Conservation (phyloP, 352 stramenopile species). For the Globisporangium echinulatum region DNA sequence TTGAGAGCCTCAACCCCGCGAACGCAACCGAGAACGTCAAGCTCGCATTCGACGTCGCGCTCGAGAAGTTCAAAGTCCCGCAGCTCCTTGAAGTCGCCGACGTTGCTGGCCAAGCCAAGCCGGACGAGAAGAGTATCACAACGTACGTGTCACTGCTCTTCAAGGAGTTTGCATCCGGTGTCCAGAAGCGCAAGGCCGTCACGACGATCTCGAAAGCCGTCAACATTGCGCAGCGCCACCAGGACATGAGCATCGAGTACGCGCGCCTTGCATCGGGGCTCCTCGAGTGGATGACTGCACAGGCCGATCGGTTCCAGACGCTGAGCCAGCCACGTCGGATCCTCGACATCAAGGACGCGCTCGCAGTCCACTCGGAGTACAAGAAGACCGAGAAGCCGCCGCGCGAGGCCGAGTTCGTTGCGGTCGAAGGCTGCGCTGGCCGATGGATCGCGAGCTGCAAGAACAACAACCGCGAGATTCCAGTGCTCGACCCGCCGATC, state of each 20-base stretch:
- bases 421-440: conserved; percentile 69
- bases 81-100: conserved; percentile 84
- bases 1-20: conserved; percentile 56
- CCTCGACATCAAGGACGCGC: conserved; percentile 58
- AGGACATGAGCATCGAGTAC: conserved; percentile 77
- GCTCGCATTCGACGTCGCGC: conserved; percentile 79
- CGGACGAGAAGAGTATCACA: conserved; percentile 90
- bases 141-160: conserved; percentile 90
- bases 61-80: conserved; percentile 83
- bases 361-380: conserved; percentile 69
- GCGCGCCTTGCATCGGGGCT: conserved; percentile 56
- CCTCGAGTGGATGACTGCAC: conserved; percentile 62
- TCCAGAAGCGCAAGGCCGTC: conserved; percentile 88
- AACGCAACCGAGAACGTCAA: conserved; percentile 72
- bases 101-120: conserved; percentile 77
- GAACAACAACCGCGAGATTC: conserved; percentile 77
- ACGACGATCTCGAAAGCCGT: conserved; percentile 89
- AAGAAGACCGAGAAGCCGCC: conserved; percentile 85
- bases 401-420: conserved; percentile 75
- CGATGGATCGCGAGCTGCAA: conserved; percentile 84
- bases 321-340: conserved; percentile 60
- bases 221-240: conserved; percentile 85
- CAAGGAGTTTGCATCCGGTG: conserved; percentile 86
- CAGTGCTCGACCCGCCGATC: conserved; percentile 60
- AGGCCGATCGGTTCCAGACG: conserved; percentile 73